A percentile compares a stretch with the other conserved stretches of the same genome.
Conservation (phyloP, 2,329 filamentous ascomycete species). For the Paracoccidioides brasiliensis region DNA sequence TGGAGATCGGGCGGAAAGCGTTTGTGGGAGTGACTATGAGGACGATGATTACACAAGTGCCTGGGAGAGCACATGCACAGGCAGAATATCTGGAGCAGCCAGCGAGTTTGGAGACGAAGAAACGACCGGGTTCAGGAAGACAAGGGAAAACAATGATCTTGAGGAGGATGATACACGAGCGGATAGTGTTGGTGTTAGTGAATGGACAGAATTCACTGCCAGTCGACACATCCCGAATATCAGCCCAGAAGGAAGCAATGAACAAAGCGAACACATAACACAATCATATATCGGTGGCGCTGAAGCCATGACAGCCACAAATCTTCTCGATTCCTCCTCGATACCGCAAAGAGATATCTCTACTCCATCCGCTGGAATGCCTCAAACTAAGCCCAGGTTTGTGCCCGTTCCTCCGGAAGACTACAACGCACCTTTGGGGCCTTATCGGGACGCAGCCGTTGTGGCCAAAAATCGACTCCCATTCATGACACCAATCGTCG, state of each 20-base stretch:
- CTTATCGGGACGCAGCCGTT: constrained; percentile 67
- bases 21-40: constrained; percentile 53
- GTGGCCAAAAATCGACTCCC: constrained; percentile 82
- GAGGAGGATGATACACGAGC: constrained; percentile 28
- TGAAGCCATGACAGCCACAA: constrained; percentile 6
- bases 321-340: constrained; percentile 13
- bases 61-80: constrained; percentile 71
- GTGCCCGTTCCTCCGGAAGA: constrained; percentile 74
- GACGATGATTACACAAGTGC: constrained; percentile 68
- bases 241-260: constrained; percentile 16
- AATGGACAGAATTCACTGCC: constrained; percentile 79
- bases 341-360: constrained; percentile 23
- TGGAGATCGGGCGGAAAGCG: constrained; percentile 46
- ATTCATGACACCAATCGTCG: constrained; percentile 98
- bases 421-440: constrained; percentile 64
- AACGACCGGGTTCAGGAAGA: constrained; percentile 25
- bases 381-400: constrained; percentile 48
- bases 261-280: constrained; percentile 2
- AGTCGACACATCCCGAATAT: constrained; percentile 53
- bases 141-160: constrained; percentile 26
- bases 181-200: constrained; percentile 50
- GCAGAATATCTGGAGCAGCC: constrained; percentile 49
- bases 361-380: constrained; percentile 34
- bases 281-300: not conserved
- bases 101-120: constrained; percentile 56